A percentile compares a stretch with the other conserved stretches of the same genome.
phyloP scores from a whole-genome alignment of 176 grass and related monocot genomes.

The Areca catechu region DNA sequence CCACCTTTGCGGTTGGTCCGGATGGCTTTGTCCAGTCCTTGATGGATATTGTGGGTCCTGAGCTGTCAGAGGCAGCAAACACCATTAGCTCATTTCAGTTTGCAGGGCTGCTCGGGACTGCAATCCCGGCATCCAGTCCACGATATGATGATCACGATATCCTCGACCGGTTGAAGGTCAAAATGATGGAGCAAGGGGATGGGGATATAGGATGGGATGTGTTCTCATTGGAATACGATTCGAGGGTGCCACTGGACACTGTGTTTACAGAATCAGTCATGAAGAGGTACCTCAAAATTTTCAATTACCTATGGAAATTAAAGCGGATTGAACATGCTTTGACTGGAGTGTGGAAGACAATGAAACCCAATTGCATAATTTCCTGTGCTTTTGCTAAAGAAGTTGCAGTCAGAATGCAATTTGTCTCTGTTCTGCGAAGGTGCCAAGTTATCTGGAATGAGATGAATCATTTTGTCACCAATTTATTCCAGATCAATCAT shows the following conservation, averaged over 20 bases:
- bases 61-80: slow-evolving; percentile 91
- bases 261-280: slow-evolving; percentile 87
- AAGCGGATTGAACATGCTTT: slow-evolving; percentile 80
- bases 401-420: slow-evolving; percentile 45
- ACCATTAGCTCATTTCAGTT: slow-evolving; percentile 90
- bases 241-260: slow-evolving; percentile 67
- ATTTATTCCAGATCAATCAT: too few species aligned
- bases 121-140: slow-evolving; percentile 74
- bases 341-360: slow-evolving; percentile 78
- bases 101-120: slow-evolving; percentile 72
- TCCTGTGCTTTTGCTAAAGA: slow-evolving; percentile 80
- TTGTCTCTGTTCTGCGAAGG: slow-evolving; percentile 75
- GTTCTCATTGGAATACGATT: slow-evolving; percentile 92
- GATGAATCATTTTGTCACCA: slow-evolving; percentile 98
- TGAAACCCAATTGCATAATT: slow-evolving; percentile 93
- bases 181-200: slow-evolving; percentile 92
- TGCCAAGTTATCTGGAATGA: slow-evolving; percentile 95
- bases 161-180: slow-evolving; percentile 77
- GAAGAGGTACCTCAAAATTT: slow-evolving; percentile 91
- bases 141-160: slow-evolving; percentile 91
- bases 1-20: too few species aligned
- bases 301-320: slow-evolving; percentile 90
- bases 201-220: slow-evolving; percentile 92
- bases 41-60: slow-evolving; percentile 88
- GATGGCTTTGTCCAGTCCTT: slow-evolving; percentile 96